phyloP scores from a whole-genome alignment of 1,284 basidiomycete species.

The Trametes pubescens region DNA sequence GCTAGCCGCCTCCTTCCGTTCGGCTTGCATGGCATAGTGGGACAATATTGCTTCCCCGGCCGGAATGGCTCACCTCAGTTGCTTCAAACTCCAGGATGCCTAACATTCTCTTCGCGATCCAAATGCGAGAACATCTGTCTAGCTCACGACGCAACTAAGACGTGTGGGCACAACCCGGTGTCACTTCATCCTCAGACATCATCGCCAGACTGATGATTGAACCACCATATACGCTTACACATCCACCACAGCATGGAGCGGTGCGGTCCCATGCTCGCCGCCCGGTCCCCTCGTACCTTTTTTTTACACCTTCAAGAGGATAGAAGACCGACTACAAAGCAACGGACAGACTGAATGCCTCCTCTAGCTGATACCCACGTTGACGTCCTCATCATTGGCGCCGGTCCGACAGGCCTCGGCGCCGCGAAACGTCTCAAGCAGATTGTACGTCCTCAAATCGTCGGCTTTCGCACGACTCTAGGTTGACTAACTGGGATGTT shows the following conservation, averaged over 20 bases:
- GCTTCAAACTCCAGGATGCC: too few relatives aligned
- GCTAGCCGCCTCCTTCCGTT: too few relatives aligned
- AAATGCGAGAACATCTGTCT: too few relatives aligned
- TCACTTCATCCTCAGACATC: not conserved
- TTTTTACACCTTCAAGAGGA: not conserved
- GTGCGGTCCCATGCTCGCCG: not conserved
- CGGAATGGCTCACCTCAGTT: too few relatives aligned
- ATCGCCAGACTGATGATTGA: not conserved
- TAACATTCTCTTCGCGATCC: too few relatives aligned
- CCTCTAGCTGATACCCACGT: not conserved
- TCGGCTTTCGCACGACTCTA: not conserved
- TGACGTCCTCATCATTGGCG: slow-evolving; percentile 6
- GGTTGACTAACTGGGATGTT: not conserved
- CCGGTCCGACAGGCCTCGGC: slow-evolving; percentile 5
- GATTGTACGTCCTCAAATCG: not conserved
- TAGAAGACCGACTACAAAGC: not conserved
- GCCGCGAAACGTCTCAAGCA: slow-evolving; percentile 5
- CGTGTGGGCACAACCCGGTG: not conserved
- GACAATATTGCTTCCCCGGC: too few relatives aligned
- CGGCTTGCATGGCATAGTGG: too few relatives aligned
- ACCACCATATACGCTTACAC: not conserved
- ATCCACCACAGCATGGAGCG: not conserved
- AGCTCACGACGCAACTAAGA: too few relatives aligned
- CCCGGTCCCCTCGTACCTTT: not conserved
- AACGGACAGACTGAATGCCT: not conserved